Evolutionary conservation across 345 rosid genomes (phyloP), one percentile per base, ranked within the genome.

Genomic region (Corchorus capsularis): DNA sequence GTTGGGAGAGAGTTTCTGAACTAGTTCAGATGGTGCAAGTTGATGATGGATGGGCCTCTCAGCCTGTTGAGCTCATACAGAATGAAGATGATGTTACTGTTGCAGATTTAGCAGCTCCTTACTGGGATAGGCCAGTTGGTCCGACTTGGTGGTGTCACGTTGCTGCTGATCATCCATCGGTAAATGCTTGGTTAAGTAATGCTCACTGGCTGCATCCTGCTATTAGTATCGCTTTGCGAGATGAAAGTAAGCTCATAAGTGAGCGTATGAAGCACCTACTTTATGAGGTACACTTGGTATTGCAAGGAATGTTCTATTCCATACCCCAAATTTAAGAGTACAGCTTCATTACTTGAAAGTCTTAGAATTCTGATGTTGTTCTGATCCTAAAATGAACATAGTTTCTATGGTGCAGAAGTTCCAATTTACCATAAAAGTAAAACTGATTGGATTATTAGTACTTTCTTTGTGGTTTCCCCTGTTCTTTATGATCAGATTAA

Each of bases 81-180:
- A 79, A 82, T 17, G 86, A 84, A 56, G 87, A 80, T 32, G 82
- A 81, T 68, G 84, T 79, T 16, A 85, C 91, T 0, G 85, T 87
- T 52, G 87, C 91, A 13, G 94, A 88, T 76, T 6, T 88, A 13
- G 91, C 91, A 34, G 77, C 87, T 69, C 89, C 91, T 70, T 87
- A 88, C 75, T 84, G 87, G 89, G 88, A 87, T 82, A 59, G 83
- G 63, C 85, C 88, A 6, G 78, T 82, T 0, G 92, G 94, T 41
- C 92, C 91, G 6, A 88, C 91, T 1, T 90, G 94, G 92, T 88
- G 92, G 94, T 88, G 91, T 69, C 89, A 90, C 68, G 82, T 90
- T 0, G 84, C 75, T 45, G 88, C 92, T 15, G 84, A 61, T 49
- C 88, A 90, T 75, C 91, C 67, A 17, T 77, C 72, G 10, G 54